Evolutionary conservation across 1,139 yeast species (phyloP), one percentile per base, ranked within the genome.

Genomic region (Yamadazyma triangularis): DNA sequence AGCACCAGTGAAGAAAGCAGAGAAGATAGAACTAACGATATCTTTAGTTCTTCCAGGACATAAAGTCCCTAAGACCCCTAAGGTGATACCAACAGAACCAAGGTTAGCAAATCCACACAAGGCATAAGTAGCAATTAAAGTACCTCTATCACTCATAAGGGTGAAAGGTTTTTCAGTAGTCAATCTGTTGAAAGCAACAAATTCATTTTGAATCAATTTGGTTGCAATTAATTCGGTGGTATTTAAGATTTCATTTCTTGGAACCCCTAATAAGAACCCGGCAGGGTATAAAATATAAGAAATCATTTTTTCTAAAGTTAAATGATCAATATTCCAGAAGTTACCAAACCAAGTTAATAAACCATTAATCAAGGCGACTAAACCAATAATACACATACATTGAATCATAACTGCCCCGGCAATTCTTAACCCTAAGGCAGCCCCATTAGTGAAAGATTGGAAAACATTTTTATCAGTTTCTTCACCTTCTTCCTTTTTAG

Each of bases 61-160:
- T 44, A 78, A 58, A 33, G 77, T 68, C 41, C 75, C 71, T 42
- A 78, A 64, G 19, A 78, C 83, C 48, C 83, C 83, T 45, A 78
- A 58, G 39, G 77, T 78, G 34, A 77, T 76, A 47, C 82, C 84
- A 42, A 78, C 60, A 4, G 81, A 73, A 22, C 84, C 84, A 38
- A 78, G 60, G 54, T 78, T 78, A 26, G 82, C 73, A 51, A 77
- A 78, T 2, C 84, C 83, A 62, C 83, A 77, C 29, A 76, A 66
- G 9, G 81, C 77, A 43, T 76, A 78, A 19, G 84, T 77, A 18
- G 82, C 79, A 50, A 78, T 63, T 53, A 78, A 63, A 25, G 64
- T 65, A 28, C 76, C 76, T 54, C 84, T 69, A 34, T 63, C 57
- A 24, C 78, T 65, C 65, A 78, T 56, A 29, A 54, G 47, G 28